phyloP scores from a whole-genome alignment of 2,329 filamentous ascomycete species.

The Cytospora leucostoma region DNA sequence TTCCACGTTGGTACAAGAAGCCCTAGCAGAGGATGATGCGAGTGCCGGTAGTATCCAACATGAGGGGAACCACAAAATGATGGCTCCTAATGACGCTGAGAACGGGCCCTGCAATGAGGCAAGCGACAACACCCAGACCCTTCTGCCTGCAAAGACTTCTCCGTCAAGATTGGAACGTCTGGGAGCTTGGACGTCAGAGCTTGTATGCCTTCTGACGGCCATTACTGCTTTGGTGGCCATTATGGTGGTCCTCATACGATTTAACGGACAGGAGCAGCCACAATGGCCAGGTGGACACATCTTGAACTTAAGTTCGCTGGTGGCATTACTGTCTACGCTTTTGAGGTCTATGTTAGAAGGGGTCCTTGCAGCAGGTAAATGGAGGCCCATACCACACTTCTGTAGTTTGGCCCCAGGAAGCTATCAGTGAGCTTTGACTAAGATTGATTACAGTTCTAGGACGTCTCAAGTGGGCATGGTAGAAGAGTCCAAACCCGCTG shows the following conservation, averaged over 20 bases:
- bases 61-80: no score
- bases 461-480: slow-evolving; percentile 12
- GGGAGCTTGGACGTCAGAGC: neutral
- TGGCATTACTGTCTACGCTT: slow-evolving; percentile 2
- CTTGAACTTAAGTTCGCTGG: slow-evolving; percentile 5
- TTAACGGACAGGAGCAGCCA: slow-evolving; percentile 2
- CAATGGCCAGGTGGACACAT: slow-evolving; percentile 3
- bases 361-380: neutral
- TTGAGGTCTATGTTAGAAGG: slow-evolving; percentile 2
- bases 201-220: neutral
- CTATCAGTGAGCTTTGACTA: neutral
- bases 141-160: no score
- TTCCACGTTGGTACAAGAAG: no score
- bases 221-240: neutral
- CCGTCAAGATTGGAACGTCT: no score
- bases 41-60: no score
- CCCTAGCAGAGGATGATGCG: no score
- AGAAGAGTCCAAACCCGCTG: neutral
- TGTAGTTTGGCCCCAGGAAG: neutral
- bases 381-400: neutral
- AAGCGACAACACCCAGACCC: no score
- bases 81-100: no score
- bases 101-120: no score
- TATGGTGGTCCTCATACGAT: neutral
- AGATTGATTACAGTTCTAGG: neutral